Evolutionary conservation across 225 moss, liverwort and hornwort genomes (phyloP).

Genomic region (Marchantia polymorpha): DNA sequence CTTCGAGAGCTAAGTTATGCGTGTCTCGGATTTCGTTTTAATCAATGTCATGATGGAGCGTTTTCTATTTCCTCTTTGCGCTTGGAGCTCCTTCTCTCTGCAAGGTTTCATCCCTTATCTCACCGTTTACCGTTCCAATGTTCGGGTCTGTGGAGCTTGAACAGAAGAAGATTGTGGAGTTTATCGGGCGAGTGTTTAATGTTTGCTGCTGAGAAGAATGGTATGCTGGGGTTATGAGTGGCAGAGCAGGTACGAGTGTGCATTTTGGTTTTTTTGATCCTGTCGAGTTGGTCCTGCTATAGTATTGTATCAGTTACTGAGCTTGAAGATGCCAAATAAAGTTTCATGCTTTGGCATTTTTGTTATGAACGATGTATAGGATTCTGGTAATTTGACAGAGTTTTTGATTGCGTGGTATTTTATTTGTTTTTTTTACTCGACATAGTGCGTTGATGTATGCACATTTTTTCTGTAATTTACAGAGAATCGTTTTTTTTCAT

Average conservation of each 20-base stretch:
- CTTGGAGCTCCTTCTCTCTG: background rate
- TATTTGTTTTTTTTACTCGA: background rate
- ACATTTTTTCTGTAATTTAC: background rate
- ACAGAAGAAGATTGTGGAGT: background rate
- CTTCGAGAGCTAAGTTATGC: background rate
- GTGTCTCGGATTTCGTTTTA: background rate
- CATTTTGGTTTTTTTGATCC: background rate
- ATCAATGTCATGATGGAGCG: background rate
- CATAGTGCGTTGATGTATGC: background rate
- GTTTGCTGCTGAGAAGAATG: slow-evolving; percentile 8
- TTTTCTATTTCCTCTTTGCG: background rate
- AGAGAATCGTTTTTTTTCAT: background rate
- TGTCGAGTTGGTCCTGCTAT: background rate
- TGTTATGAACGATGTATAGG: background rate
- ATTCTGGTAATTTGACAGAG: background rate
- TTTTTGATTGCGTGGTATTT: no score
- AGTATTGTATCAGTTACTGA: background rate
- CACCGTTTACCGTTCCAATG: background rate
- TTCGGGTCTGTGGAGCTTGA: slow-evolving; percentile 7
- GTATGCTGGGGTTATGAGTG: slow-evolving; percentile 2
- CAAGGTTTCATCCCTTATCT: background rate
- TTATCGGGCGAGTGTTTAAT: background rate
- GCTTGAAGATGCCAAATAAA: background rate
- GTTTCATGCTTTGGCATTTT: background rate
- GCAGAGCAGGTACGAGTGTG: slow-evolving; percentile 4